Evolutionary conservation across 805 yeast species (phyloP).

Genomic region (Wickerhamiella kurtzmanii): DNA sequence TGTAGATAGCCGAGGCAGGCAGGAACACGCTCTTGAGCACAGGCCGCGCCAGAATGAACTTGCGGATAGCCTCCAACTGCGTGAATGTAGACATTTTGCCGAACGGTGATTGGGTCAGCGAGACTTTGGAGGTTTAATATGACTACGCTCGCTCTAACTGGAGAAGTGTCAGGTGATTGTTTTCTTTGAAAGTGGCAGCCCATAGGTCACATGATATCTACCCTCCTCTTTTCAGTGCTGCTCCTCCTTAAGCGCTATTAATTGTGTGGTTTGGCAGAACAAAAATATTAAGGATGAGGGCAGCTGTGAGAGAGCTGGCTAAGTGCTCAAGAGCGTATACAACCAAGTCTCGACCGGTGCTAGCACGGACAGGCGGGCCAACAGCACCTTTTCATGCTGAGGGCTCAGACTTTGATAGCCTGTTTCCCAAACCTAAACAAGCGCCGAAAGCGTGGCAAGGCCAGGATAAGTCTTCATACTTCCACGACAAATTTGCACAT

Average conservation of each 20-base stretch:
- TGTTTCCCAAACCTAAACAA: slow-evolving; percentile 17
- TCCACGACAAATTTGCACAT: slow-evolving; percentile 49
- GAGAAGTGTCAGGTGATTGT: neutral
- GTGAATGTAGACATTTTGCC: slow-evolving; percentile 26
- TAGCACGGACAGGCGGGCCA: neutral
- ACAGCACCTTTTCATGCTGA: slow-evolving; percentile 10
- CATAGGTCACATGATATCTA: no score
- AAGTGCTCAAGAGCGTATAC: neutral
- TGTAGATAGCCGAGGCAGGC: slow-evolving; percentile 68
- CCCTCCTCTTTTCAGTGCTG: no score
- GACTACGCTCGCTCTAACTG: neutral
- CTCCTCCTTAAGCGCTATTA: no score
- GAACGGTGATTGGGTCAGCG: slow-evolving; percentile 13
- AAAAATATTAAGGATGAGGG: neutral
- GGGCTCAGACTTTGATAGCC: slow-evolving; percentile 13
- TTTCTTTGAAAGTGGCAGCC: neutral
- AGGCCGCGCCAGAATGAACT: slow-evolving; percentile 71
- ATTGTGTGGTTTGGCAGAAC: neutral
- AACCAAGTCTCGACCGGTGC: neutral
- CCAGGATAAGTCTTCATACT: slow-evolving; percentile 48
- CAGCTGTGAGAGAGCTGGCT: neutral
- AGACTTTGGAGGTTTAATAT: neutral
- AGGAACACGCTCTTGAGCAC: slow-evolving; percentile 57
- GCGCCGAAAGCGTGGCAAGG: slow-evolving; percentile 58
- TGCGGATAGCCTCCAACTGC: slow-evolving; percentile 34